Base-by-base conservation (phyloP, 805 yeast species). In the Cyberlindnera misumaiensis region DNA sequence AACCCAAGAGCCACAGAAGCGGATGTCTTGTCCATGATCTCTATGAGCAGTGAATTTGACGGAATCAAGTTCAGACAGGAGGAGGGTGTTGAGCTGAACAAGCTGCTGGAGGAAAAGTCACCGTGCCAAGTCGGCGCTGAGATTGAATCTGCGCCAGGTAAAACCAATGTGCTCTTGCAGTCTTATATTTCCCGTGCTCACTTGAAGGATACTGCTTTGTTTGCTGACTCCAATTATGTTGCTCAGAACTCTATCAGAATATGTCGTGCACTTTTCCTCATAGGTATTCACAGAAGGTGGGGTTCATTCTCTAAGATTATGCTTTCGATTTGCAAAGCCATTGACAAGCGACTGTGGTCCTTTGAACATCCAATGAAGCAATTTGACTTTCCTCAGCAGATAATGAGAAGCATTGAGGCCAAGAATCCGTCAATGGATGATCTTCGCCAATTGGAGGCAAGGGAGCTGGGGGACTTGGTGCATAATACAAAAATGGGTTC, bases 191-290 rank as follows among this genome's bases (percentile, higher is more conserved):
- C 97, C 0, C 77, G 80, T 41, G 77, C 87, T 1, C 51, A 59
- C 10, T 74, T 89, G 28, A 75, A 72, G 41, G 96, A 87, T 41
- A 78, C 96, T 4, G 83, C 98, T 0, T 65, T 93, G 42, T 67
- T 75, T 3, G 86, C 97, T 0, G 98, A 93, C 59, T 71, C 85
- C 35, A 83, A 86, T 45, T 93, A 93, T 57, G 95, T 93, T 40
- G 97, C 97, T 1, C 98, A 93, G 53, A 93, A 93, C 53, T 75
- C 97, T 4, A 87, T 90, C 1, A 79, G 99, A 67, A 90, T 93
- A 26, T 77, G 95, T 48, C 75, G 97, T 18, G 96, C 98, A 0
- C 66, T 94, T 35, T 88, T 93, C 50, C 63, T 89, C 45, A 78
- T 93, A 44, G 94, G 95, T 28, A 65, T 93, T 27, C 84, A 86